Conservation (phyloP, 2,329 filamentous ascomycete genomes). For the Scedosporium aurantiacum region DNA sequence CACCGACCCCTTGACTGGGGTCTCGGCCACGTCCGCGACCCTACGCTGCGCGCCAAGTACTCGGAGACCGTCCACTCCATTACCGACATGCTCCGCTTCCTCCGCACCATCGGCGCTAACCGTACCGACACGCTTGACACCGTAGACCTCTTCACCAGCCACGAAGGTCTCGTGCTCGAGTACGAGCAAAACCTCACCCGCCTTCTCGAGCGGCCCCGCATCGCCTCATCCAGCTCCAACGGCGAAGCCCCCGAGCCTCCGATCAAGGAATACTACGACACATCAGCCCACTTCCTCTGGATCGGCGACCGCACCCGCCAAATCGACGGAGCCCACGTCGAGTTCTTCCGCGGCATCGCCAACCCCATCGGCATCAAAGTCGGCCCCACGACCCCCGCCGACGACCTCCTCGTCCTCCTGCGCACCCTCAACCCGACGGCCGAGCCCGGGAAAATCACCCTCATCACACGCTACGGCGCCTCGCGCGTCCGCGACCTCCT, state of each 20-base stretch:
- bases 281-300: constrained; percentile 95
- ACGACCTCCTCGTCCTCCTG: constrained; percentile 69
- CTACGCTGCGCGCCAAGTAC: constrained; percentile 76
- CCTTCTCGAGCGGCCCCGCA: constrained; percentile 52
- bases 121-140: constrained; percentile 76
- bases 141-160: constrained; percentile 89
- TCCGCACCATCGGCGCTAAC: constrained; percentile 85
- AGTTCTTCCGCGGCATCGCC: constrained; percentile 92
- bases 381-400: constrained; percentile 68
- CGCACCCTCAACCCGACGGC: constrained; percentile 72
- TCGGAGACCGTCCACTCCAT: constrained; percentile 74
- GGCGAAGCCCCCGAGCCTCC: constrained; percentile 17
- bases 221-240: constrained; percentile 26
- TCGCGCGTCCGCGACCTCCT: constrained; percentile 64
- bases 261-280: constrained; percentile 72
- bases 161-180: constrained; percentile 86
- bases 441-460: constrained; percentile 84
- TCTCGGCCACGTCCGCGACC: constrained; percentile 80
- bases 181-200: constrained; percentile 87
- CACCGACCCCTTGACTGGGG: constrained; percentile 93
- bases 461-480: constrained; percentile 92
- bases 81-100: constrained; percentile 84
- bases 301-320: constrained; percentile 94
- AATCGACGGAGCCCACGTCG: constrained; percentile 84
- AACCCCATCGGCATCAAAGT: constrained; percentile 97